A percentile compares a stretch with the other conserved stretches of the same genome.
phyloP scores from a whole-genome alignment of 148 eudicot species.

The Rhododendron kiyosumense region DNA sequence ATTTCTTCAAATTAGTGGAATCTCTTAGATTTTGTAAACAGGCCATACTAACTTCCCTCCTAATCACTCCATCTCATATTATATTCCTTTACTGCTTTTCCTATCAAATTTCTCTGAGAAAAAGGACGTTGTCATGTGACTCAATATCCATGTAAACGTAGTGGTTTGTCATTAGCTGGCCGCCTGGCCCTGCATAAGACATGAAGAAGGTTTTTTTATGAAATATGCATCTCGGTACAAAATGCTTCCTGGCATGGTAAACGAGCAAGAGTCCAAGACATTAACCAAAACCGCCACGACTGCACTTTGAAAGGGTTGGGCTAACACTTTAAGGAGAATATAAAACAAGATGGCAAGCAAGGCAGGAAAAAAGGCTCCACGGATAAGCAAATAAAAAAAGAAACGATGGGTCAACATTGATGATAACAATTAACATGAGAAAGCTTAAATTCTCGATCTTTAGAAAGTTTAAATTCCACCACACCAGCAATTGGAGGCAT shows the following conservation, averaged over 20 bases:
- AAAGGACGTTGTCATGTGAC: neutral
- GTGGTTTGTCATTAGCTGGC: neutral
- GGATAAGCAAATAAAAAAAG: neutral
- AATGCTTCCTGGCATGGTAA: neutral
- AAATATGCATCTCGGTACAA: neutral
- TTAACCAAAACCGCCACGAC: neutral
- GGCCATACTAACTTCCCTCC: neutral
- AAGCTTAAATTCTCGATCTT: neutral
- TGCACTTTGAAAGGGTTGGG: neutral
- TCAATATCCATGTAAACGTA: neutral
- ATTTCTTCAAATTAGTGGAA: neutral
- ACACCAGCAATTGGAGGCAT: neutral
- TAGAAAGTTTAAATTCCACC: neutral
- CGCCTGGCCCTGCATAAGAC: neutral
- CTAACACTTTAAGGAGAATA: neutral
- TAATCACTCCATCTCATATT: neutral
- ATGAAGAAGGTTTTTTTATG: neutral
- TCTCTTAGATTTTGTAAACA: neutral
- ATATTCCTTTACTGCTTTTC: neutral
- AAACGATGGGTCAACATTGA: neutral
- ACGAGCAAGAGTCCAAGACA: neutral
- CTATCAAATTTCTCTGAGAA: neutral
- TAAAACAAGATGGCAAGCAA: neutral
- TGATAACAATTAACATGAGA: neutral
- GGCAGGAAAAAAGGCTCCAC: slow-evolving; percentile 5